Evolutionary conservation across 2,329 filamentous ascomycete species (phyloP).

Genomic region (Eutypella sp.): DNA sequence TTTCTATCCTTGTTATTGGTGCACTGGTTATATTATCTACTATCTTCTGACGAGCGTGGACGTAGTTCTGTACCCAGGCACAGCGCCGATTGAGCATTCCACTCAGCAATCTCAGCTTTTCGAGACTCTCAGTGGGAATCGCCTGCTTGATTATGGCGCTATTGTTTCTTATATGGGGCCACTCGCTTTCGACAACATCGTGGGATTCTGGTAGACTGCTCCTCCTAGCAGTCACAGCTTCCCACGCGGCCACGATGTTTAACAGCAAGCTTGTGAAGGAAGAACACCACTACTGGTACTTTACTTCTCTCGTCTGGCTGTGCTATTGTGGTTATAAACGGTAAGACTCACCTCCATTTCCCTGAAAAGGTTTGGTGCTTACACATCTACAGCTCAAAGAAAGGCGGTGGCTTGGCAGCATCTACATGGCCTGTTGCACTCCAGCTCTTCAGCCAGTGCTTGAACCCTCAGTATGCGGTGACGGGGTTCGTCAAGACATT

Average conservation of each 20-base stretch:
- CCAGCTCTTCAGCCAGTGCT: neutral
- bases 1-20: no score
- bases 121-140: neutral
- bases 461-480: constrained; percentile 1
- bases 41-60: no score
- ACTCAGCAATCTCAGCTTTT: neutral
- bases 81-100: neutral
- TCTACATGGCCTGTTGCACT: neutral
- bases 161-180: constrained; percentile 13
- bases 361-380: no score
- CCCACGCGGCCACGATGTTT: constrained; percentile 66
- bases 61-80: neutral
- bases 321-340: neutral
- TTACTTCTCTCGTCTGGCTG: constrained; percentile 54
- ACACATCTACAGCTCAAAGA: neutral
- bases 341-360: neutral
- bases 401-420: neutral
- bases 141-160: constrained; percentile 12
- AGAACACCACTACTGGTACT: constrained; percentile 78
- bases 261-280: constrained; percentile 73
- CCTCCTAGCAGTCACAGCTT: neutral
- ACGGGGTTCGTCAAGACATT: neutral
- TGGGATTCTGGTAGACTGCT: constrained; percentile 21
- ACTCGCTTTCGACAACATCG: constrained; percentile 33
- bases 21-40: no score